A percentile compares a stretch with the other conserved stretches of the same genome.
Evolutionary conservation across 2,329 filamentous ascomycete genomes (phyloP).

Genomic region (Moelleriella libera): DNA sequence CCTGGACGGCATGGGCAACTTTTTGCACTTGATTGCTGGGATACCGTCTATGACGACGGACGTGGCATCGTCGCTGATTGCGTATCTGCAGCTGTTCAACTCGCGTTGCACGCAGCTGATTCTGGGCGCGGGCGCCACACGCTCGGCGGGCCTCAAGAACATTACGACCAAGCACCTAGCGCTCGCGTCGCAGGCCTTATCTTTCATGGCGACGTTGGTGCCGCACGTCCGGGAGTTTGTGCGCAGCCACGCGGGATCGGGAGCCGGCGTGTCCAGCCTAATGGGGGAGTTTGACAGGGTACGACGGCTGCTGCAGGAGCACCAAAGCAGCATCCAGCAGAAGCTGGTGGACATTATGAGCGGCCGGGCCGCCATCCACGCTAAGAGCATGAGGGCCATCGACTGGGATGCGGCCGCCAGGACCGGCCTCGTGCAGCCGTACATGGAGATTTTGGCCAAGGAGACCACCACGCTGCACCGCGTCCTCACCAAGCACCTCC

Average conservation of each 20-base stretch:
- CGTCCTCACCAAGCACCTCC: conserved; percentile 69
- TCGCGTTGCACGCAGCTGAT: conserved; percentile 94
- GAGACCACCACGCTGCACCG: conserved; percentile 77
- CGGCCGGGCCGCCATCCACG: conserved; percentile 57
- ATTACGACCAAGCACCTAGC: conserved; percentile 94
- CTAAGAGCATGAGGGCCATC: conserved; percentile 59
- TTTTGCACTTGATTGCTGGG: conserved; percentile 67
- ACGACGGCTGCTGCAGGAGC: conserved; percentile 70
- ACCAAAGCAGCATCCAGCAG: conserved; percentile 81
- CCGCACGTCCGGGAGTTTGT: conserved; percentile 88
- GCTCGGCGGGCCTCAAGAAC: conserved; percentile 80
- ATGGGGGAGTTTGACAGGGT: conserved; percentile 85
- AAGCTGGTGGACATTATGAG: conserved; percentile 91
- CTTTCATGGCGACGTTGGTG: conserved; percentile 74
- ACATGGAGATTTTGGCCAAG: conserved; percentile 78
- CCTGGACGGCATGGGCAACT: conserved; percentile 66
- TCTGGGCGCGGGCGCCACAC: conserved; percentile 81
- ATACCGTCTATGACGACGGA: conserved; percentile 85
- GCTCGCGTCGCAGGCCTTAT: conserved; percentile 75
- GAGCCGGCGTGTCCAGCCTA: conserved; percentile 37
- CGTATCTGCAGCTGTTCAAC: conserved; percentile 88
- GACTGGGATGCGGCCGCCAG: conserved; percentile 51
- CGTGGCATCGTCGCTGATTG: conserved; percentile 63
- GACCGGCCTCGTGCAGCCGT: conserved; percentile 38
- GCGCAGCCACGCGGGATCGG: conserved; percentile 53